phyloP scores from a whole-genome alignment of 164 flowering plant genomes.

The Litsea cubeba region DNA sequence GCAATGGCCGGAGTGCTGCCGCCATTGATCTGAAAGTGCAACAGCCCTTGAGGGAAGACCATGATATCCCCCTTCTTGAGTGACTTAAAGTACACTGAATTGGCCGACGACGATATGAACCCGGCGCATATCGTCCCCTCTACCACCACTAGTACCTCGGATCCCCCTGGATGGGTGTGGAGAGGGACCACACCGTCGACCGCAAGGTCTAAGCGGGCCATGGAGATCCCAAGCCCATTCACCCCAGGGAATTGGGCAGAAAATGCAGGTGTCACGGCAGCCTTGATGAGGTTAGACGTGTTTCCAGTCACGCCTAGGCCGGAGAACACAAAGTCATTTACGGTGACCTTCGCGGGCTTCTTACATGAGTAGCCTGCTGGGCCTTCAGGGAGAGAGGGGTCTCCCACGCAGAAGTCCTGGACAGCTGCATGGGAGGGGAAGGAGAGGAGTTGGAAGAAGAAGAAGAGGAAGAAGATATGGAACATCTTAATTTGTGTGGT shows the following conservation, averaged over 20 bases:
- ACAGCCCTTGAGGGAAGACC: slow-evolving; percentile 59
- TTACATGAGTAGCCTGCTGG: slow-evolving; percentile 82
- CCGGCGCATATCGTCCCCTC: slow-evolving; percentile 49
- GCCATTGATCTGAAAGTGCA: slow-evolving; percentile 57
- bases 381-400: slow-evolving; percentile 32
- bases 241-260: slow-evolving; percentile 53
- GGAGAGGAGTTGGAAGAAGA: slow-evolving; percentile 23
- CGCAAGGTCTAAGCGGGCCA: slow-evolving; percentile 65
- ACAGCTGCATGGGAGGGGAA: slow-evolving; percentile 25
- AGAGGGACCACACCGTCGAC: slow-evolving; percentile 65
- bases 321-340: slow-evolving; percentile 51
- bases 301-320: slow-evolving; percentile 57
- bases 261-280: slow-evolving; percentile 73
- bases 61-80: slow-evolving; percentile 48
- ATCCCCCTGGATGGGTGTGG: slow-evolving; percentile 61
- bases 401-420: slow-evolving; percentile 76
- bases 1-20: slow-evolving; percentile 33
- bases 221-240: slow-evolving; percentile 75
- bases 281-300: slow-evolving; percentile 67
- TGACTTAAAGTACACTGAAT: slow-evolving; percentile 36
- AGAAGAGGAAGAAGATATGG: slow-evolving; percentile 11
- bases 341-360: slow-evolving; percentile 37
- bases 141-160: slow-evolving; percentile 34
- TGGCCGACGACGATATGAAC: slow-evolving; percentile 33
- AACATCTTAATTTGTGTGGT: neutral